Evolutionary conservation across 2,329 filamentous ascomycete genomes (phyloP), one percentile per base, ranked within the genome.

Genomic region (Pseudopyricularia javanii): DNA sequence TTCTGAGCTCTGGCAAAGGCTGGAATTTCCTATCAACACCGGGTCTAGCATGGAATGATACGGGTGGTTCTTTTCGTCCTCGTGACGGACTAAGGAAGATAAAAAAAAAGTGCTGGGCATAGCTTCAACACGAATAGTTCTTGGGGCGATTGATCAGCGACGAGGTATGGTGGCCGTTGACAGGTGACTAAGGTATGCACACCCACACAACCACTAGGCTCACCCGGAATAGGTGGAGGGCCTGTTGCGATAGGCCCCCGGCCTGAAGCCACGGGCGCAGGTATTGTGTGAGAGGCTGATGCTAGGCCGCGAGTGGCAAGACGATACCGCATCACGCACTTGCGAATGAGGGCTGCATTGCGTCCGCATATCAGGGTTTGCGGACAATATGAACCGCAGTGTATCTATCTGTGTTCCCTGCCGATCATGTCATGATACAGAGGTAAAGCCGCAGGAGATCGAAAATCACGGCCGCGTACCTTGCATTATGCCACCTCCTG

Each of bases 401-500:
- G 37, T 43, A 43, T 43, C 17, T 11, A 43, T 43, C n/a, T n/a
- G n/a, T n/a, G 37, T 43, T 43, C 37, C 37, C 37, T 26, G 48
- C n/a, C 48, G 32, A 50, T 50, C 48, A 17, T 50, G 17, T 32
- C 45, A 17, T 28, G 12, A n/a, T n/a, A n/a, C n/a, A n/a, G n/a
- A n/a, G n/a, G 8, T 15, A 32, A 14, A 28, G 45, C 20, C 22
- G 24, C 22, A 15, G 7, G 45, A 15, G 28, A 14, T 15, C 37
- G 37, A 28, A 15, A 28, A 48, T 48, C 45, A 11, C 12, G 14
- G 22, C 30, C 48, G 14, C 48, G 48, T 50, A 50, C 48, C 48
- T 50, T 50, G 48, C 48, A 50, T 50, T 34, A 50, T 50, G 48
- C 48, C 28, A 17, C 48, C 48, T 20, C n/a, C 30, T 14, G 48